phyloP scores from a whole-genome alignment of 2,329 filamentous ascomycete genomes.

The Penicillium concentricum region DNA sequence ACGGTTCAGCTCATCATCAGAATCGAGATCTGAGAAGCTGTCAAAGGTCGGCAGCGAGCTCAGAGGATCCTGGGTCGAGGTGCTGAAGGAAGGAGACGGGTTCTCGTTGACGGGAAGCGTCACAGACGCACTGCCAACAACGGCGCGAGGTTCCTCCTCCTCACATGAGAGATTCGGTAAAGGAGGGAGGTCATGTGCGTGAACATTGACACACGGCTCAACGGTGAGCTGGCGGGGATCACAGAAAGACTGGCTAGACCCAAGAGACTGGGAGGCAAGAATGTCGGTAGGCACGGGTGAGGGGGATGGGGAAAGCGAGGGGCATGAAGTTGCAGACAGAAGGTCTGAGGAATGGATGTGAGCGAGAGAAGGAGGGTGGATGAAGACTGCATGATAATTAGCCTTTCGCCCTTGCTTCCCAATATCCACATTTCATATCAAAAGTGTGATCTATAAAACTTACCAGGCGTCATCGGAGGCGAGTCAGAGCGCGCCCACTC shows the following conservation, averaged over 20 bases:
- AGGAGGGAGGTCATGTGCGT: slow-evolving; percentile 61
- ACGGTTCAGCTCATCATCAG: slow-evolving; percentile 80
- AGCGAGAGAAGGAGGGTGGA: slow-evolving; percentile 66
- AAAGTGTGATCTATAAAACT: slow-evolving; percentile 42
- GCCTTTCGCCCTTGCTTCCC: slow-evolving; percentile 20
- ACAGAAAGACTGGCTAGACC: slow-evolving; percentile 68
- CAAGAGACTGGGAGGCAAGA: slow-evolving; percentile 67
- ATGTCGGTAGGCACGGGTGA: slow-evolving; percentile 71
- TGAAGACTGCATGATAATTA: slow-evolving; percentile 55
- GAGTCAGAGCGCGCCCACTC: slow-evolving; percentile 78
- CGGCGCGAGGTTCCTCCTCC: slow-evolving; percentile 40
- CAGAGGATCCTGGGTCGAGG: slow-evolving; percentile 48
- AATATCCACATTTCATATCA: slow-evolving; percentile 2
- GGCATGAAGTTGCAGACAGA: slow-evolving; percentile 69
- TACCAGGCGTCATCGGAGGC: slow-evolving; percentile 88
- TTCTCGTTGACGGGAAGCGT: slow-evolving; percentile 40
- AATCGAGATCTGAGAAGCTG: slow-evolving; percentile 84
- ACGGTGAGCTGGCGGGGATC: slow-evolving; percentile 89
- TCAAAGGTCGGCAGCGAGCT: slow-evolving; percentile 72
- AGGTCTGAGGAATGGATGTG: slow-evolving; percentile 64
- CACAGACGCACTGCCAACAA: slow-evolving; percentile 37
- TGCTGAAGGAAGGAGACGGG: slow-evolving; percentile 41
- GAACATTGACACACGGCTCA: slow-evolving; percentile 46
- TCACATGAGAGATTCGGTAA: slow-evolving; percentile 52
- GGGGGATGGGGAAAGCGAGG: slow-evolving; percentile 83